Base-by-base conservation (phyloP, 305 asterid genomes). In the Vinca major region DNA sequence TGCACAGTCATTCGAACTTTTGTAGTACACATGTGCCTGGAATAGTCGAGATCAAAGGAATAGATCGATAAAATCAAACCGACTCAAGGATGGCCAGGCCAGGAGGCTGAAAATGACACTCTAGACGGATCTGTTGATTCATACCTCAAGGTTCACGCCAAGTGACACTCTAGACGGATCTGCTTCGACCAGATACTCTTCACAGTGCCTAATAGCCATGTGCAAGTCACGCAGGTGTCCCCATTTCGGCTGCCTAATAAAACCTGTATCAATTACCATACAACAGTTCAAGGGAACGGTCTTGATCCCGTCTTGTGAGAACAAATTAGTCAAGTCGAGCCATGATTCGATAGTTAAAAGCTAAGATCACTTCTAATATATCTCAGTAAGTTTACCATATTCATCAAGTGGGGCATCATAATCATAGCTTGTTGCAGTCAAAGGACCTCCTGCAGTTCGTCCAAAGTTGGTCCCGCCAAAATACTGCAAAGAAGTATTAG, bases 401-500 rank as follows among this genome's bases (percentile, higher is more conserved):
- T 90, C 97, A 77, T 90, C 85, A 66, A 90, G 66, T 17, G 95
- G 97, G 49, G 97, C 95, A 74, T 88, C 97, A 76, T 88, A 90
- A 76, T 90, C 90, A 53, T 90, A 90, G 78, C 95, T 90, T 70
- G 97, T 86, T 62, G 97, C 94, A 66, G 85, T 72, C 71, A 86
- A 68, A 75, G 95, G 95, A 47, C 95, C 97, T 40, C 97, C 95
- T 0, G 95, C 91, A 60, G 96, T 88, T 78, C 93, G 74, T 56
- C 95, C 97, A 66, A 90, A 90, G 85, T 90, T 90, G 74, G 94
- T 90, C 53, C 93, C 95, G 74, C 97, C 97, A 80, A 86, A 88
- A 81, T 90, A 90, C 97, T 88, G 79, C 66, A 65, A 69, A 62
- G 52, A 68, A 56, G 37, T 53, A 10, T 9, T 40, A 33, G 45